Base-by-base conservation (phyloP, 768 basidiomycete genomes). In the Sistotremastrum suecicum region DNA sequence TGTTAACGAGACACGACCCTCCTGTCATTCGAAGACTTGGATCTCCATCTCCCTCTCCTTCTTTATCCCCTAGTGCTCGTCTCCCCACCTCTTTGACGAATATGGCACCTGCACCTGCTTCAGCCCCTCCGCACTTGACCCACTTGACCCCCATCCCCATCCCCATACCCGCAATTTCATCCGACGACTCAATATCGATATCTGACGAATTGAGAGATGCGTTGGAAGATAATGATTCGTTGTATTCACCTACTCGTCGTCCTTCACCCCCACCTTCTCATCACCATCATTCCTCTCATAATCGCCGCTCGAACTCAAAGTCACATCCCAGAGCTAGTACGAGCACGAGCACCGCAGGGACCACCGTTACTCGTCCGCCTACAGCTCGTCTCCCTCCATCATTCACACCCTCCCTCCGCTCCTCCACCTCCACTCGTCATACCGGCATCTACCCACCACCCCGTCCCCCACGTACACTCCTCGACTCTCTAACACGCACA, bases 401-500 rank as follows among this genome's bases (percentile, higher is more conserved):
- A 52, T 58, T 20, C 53, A 49, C 4, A 54, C 58, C 5, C 57
- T 56, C 4, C 50, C 42, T 11, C 45, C 51, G 32, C 51, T 58
- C 33, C 56, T 52, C 10, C 32, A 72, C 75, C 1, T 69, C n/a
- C n/a, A n/a, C n/a, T n/a, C n/a, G n/a, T n/a, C n/a, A n/a, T n/a
- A n/a, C n/a, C n/a, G n/a, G n/a, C n/a, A 43, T 43, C 29, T 30
- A 20, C 9, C 66, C 67, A 32, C 65, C 70, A 0, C 77, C 77
- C 5, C 69, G n/a, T n/a, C n/a, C n/a, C n/a, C n/a, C n/a, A n/a
- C n/a, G n/a, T n/a, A n/a, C n/a, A n/a, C n/a, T n/a, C n/a, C 59
- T 80, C 44, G 70, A 72, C 53, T 67, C 57, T 51, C 66, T 80
- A 44, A 70, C 76, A 3, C 72, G 78, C 40, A 67, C 72, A 1